A percentile compares a stretch with the other conserved stretches of the same genome.
phyloP scores from a whole-genome alignment of 352 stramenopile genomes.

The Globisporangium viniferum region DNA sequence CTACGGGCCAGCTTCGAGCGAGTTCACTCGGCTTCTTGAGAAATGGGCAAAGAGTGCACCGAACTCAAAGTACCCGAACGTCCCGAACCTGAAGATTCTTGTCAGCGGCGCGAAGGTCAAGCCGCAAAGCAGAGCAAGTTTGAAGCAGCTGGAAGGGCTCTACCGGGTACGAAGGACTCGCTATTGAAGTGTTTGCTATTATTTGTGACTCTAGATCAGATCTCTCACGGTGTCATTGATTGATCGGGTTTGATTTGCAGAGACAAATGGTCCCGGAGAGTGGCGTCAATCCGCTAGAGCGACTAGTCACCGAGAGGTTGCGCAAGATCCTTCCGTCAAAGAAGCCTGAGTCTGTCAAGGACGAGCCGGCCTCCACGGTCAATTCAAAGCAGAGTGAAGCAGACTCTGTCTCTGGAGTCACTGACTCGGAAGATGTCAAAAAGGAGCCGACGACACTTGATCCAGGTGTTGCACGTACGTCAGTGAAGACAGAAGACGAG shows the following conservation, averaged over 20 bases:
- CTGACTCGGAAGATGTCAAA: slow-evolving; percentile 40
- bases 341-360: slow-evolving; percentile 11
- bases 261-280: slow-evolving; percentile 26
- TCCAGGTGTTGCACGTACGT: background rate
- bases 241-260: slow-evolving; percentile 14
- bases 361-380: background rate
- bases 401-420: slow-evolving; percentile 15
- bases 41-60: slow-evolving; percentile 54
- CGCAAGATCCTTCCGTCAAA: slow-evolving; percentile 40
- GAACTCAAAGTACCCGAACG: slow-evolving; percentile 22
- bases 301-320: slow-evolving; percentile 42
- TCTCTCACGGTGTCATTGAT: background rate
- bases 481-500: background rate
- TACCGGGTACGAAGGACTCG: slow-evolving; percentile 43
- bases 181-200: background rate
- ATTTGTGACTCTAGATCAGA: background rate
- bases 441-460: slow-evolving; percentile 17
- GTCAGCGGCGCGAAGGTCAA: slow-evolving; percentile 46
- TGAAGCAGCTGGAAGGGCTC: slow-evolving; percentile 66
- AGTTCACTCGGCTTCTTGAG: slow-evolving; percentile 62
- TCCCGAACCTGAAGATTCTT: slow-evolving; percentile 50
- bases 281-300: slow-evolving; percentile 31
- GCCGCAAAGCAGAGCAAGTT: slow-evolving; percentile 28
- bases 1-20: slow-evolving; percentile 47
- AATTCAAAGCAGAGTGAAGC: slow-evolving; percentile 18